Evolutionary conservation across 805 yeast species (phyloP).

Genomic region (Suhomyces sp.): DNA sequence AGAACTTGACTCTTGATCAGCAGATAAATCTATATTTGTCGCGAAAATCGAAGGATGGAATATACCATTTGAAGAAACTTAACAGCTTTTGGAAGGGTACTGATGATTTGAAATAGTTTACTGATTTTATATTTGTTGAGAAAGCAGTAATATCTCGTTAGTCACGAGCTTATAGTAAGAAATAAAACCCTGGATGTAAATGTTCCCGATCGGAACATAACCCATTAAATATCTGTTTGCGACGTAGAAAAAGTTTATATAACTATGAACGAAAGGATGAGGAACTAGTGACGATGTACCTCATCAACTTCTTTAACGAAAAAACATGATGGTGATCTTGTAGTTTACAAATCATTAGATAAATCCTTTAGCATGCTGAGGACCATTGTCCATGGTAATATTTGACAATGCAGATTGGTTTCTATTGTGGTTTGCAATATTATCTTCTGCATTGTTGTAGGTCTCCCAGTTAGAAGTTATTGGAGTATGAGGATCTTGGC

Average conservation of each 20-base stretch:
- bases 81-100: conserved; percentile 16
- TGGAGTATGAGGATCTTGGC: conserved; percentile 5
- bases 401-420: conserved; percentile 21
- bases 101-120: neutral
- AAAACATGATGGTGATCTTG: neutral
- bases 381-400: conserved; percentile 17
- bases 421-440: conserved; percentile 19
- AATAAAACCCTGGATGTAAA: neutral
- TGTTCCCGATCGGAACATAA: neutral
- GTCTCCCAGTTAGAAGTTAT: conserved; percentile 9
- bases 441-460: conserved; percentile 5
- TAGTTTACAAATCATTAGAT: conserved; percentile 12
- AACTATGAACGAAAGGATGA: neutral
- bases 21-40: conserved; percentile 9
- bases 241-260: neutral
- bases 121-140: neutral
- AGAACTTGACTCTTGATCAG: conserved; percentile 16
- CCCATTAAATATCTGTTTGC: neutral
- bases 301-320: neutral
- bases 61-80: conserved; percentile 9
- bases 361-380: conserved; percentile 26
- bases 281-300: neutral
- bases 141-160: neutral
- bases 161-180: neutral
- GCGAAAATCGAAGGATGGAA: neutral